phyloP scores from a whole-genome alignment of 257 asterid genomes.

The Lycium ferocissimum region DNA sequence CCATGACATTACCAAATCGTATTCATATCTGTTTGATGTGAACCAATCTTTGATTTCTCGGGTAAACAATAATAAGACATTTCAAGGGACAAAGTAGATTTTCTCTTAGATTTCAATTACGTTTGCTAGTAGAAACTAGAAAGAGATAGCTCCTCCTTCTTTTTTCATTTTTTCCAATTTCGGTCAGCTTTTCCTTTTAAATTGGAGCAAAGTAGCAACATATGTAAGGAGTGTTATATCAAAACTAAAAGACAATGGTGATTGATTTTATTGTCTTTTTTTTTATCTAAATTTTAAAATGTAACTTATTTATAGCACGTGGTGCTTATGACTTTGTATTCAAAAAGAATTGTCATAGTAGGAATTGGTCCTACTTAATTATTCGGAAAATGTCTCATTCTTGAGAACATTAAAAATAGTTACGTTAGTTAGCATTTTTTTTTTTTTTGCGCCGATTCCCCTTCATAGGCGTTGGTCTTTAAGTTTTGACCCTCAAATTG shows the following conservation, averaged over 20 bases:
- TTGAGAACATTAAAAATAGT: too few relatives aligned
- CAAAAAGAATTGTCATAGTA: neutral
- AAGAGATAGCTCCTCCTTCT: neutral
- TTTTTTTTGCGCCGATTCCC: too few relatives aligned
- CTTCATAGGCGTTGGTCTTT: too few relatives aligned
- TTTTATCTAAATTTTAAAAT: neutral
- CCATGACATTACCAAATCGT: neutral
- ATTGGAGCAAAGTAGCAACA: neutral
- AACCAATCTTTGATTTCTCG: neutral
- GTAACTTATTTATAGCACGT: neutral
- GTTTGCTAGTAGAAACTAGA: neutral
- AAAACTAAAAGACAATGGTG: neutral
- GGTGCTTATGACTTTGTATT: neutral
- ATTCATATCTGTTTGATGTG: slow-evolving; percentile 9
- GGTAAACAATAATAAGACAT: neutral
- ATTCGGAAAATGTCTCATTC: neutral
- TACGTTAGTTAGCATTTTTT: too few relatives aligned
- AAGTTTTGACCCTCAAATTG: too few relatives aligned
- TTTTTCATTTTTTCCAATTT: neutral
- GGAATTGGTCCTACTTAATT: neutral
- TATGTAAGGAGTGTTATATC: neutral
- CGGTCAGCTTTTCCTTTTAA: neutral
- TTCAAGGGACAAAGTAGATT: neutral
- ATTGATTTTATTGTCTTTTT: neutral
- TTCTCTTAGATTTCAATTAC: neutral